Base-by-base conservation (phyloP, 208 protist genomes). In the Trypanosoma vivax region DNA sequence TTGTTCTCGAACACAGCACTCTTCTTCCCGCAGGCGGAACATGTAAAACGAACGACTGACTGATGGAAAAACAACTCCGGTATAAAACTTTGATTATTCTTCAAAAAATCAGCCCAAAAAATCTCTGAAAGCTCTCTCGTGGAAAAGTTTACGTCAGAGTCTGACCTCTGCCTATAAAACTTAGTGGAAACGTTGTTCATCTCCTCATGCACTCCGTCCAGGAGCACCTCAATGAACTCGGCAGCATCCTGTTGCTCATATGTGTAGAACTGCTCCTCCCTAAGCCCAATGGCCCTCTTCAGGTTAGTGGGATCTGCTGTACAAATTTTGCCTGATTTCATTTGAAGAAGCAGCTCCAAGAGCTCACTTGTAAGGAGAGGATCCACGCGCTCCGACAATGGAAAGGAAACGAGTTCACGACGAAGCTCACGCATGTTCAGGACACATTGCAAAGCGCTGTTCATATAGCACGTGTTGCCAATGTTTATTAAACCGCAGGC, bases 381-480 rank as follows among this genome's bases (percentile, higher is more conserved):
- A 33, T 61, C 69, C 6, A 61, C 41, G 42, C 75, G 79, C 34
- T 84, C 62, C 7, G 86, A 92, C 4, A 87, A 46, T 21, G 67
- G 65, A n/a, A 82, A 41, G 5, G 56, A 47, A 35, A 94, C 54
- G 29, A 97, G 71, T 33, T 69, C 73, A 7, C 69, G 70, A 0
- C 81, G 79, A 21, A 99, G 80, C 14, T 47, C 49, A 6, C 52
- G 39, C 1, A 96, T 72, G 55, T 97, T 87, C 23, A 73, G 76
- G 18, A 96, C 47, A 35, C 82, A 91, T 69, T 96, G 90, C 30
- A 96, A 65, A 1, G 83, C 85, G 31, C 87, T 80, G 62, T 94
- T 95, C 88, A 96, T 93, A 76, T 92, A 96, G 69, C 90, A 96
- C 19, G 88, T 93, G 64, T 95, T 96, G 28, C 91, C 88, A 13